A percentile compares a stretch with the other conserved stretches of the same genome.
Conservation (phyloP, 2,329 filamentous ascomycete species). For the Claviceps quebecensis region DNA sequence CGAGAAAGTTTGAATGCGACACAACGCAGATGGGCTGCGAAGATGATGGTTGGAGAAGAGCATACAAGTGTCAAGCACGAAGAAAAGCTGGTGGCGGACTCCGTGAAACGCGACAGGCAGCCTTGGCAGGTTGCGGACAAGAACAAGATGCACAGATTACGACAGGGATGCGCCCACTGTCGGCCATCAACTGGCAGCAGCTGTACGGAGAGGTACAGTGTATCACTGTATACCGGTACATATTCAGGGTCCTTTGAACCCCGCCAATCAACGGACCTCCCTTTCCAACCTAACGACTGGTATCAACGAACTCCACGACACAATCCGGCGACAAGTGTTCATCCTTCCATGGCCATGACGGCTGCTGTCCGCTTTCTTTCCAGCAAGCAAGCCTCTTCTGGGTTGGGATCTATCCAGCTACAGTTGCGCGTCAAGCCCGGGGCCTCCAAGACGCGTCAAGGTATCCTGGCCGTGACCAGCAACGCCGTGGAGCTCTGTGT, state of each 20-base stretch:
- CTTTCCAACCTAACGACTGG: no score
- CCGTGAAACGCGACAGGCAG: not conserved
- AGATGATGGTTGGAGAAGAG: constrained; percentile 9
- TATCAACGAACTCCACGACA: no score
- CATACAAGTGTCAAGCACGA: not conserved
- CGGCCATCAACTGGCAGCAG: not conserved
- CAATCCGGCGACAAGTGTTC: not conserved
- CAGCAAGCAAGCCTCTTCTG: constrained; percentile 29
- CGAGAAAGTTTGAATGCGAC: constrained; percentile 8
- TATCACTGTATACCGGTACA: no score
- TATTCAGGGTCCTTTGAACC: no score
- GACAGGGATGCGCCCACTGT: not conserved
- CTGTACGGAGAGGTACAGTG: not conserved
- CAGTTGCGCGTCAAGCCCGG: constrained; percentile 56
- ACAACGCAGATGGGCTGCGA: constrained; percentile 12
- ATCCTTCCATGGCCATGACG: constrained; percentile 1
- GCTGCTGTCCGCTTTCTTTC: constrained; percentile 32
- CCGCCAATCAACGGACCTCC: no score
- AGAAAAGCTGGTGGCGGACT: not conserved
- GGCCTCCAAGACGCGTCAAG: constrained; percentile 45
- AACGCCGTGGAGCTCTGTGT: constrained; percentile 51
- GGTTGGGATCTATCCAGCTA: constrained; percentile 36
- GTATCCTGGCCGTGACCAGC: constrained; percentile 41
- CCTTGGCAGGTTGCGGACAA: no score
- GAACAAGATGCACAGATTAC: no score